These are phyloP conservation scores for Hymenoscyphus scutula DNA, from an alignment of 2,329 filamentous ascomycete species.

Conservation along the genomic window DNA sequence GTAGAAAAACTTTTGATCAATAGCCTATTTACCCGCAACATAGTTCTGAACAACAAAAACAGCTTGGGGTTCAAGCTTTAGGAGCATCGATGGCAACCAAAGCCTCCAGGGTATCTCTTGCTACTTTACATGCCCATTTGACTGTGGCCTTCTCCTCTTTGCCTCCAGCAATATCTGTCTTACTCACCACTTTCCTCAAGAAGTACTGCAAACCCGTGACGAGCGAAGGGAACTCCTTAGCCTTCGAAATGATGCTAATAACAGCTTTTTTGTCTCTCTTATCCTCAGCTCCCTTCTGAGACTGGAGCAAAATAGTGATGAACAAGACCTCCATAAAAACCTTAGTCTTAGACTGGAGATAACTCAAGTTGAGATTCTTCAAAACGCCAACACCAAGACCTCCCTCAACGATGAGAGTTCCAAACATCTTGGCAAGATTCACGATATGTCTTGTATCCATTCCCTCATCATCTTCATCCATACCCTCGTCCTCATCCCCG, in stretches of 20 bases:
- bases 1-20: not conserved
- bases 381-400: constrained; percentile 56
- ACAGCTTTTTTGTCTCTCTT: constrained; percentile 56
- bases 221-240: constrained; percentile 64
- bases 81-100: constrained; percentile 24
- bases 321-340: constrained; percentile 80
- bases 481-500: constrained; percentile 59
- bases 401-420: constrained; percentile 58
- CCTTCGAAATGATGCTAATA: constrained; percentile 63
- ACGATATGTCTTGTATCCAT: constrained; percentile 58
- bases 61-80: constrained; percentile 7
- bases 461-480: constrained; percentile 49
- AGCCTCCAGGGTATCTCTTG: constrained; percentile 36
- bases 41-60: not conserved
- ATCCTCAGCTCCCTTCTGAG: constrained; percentile 49
- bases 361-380: constrained; percentile 74
- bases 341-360: constrained; percentile 71
- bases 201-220: constrained; percentile 77
- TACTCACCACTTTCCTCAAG: constrained; percentile 69
- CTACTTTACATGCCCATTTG: constrained; percentile 47
- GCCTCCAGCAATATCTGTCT: constrained; percentile 54
- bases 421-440: constrained; percentile 67
- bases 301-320: constrained; percentile 69
- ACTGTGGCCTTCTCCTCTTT: constrained; percentile 49
- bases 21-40: not conserved